A percentile compares a stretch with the other conserved stretches of the same genome.
Evolutionary conservation across 805 yeast genomes (phyloP).

Genomic region (Kodamaea hsintzibuensis): DNA sequence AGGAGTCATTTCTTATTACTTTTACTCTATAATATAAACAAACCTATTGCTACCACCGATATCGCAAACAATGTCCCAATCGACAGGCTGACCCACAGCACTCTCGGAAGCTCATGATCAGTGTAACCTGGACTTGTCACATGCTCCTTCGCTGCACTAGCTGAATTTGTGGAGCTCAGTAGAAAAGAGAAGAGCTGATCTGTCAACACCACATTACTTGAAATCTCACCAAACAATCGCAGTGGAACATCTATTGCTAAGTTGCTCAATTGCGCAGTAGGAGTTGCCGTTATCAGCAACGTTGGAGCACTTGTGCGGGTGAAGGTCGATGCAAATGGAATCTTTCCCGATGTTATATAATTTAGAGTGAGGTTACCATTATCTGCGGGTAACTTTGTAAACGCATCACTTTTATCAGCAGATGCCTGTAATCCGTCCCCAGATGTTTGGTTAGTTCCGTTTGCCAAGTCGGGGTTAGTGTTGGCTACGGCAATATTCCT

Average conservation of each 20-base stretch:
- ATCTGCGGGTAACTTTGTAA: background rate
- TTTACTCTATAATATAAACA: slow-evolving; percentile 1
- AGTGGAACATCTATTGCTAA: slow-evolving; percentile 22
- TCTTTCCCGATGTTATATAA: slow-evolving; percentile 40
- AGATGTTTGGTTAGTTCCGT: background rate
- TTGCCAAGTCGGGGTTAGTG: slow-evolving; percentile 26
- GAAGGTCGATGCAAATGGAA: slow-evolving; percentile 50
- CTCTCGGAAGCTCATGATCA: background rate
- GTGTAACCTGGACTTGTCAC: background rate
- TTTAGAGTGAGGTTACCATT: slow-evolving; percentile 14
- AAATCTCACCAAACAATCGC: slow-evolving; percentile 25
- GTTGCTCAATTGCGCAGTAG: background rate
- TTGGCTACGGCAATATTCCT: slow-evolving; percentile 57
- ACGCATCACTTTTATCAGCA: background rate
- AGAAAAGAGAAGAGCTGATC: slow-evolving; percentile 9
- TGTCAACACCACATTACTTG: slow-evolving; percentile 33
- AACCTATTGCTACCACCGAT: background rate
- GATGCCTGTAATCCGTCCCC: background rate
- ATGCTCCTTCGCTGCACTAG: slow-evolving; percentile 21
- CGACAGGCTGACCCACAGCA: background rate
- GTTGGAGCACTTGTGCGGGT: slow-evolving; percentile 22
- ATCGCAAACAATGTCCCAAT: background rate
- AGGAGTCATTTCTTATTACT: background rate
- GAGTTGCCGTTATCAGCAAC: slow-evolving; percentile 17
- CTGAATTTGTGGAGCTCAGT: slow-evolving; percentile 7